Evolutionary conservation across 2,329 filamentous ascomycete genomes (phyloP), one percentile per base, ranked within the genome.

Genomic region (Lasiodiplodia sp.): DNA sequence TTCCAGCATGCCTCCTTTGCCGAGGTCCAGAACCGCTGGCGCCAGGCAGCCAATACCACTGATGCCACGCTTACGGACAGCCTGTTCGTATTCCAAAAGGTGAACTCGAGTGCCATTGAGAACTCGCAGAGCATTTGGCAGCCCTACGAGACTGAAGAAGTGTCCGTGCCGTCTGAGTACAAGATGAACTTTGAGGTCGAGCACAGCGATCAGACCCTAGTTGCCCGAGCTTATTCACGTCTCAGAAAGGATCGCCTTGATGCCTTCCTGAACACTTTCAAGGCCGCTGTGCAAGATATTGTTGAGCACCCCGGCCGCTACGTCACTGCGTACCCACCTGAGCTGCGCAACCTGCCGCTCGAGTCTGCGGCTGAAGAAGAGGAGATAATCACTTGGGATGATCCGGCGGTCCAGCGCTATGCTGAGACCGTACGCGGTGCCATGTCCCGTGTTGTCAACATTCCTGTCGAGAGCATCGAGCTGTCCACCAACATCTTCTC

Each of bases 1-100:
- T 69, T 65, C 67, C 67, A 69, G 67, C 67, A 69, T 47, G 67
- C 60, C 5, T 69, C 67, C n/a, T 66, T 69, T 18, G 60, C 60
- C 10, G 60, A 69, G 38, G 58, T 69, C 6, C 67, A 69, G 52
- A 69, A 58, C 16, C 51, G 28, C 44, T 69, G 67, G 67, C 67
- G 67, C 25, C 51, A 69, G 37, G n/a, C 40, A 31, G 31, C 52
- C 23, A 40, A 56, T 18, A 28, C 51, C 69, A 52, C 60, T 21
- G 60, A 53, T 38, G 58, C 64, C 44, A 49, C 40, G 11, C 52
- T 69, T 6, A 69, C 62, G 4, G 67, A 68, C 60, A 68, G 67
- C 21, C 25, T 68, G 11, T 68, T 68, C 28, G 62, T 66, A 14
- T 68, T 68, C 52, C 67, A 68, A 18, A 68, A 68, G 44, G 52